These are phyloP conservation scores for Phyllosticta citrichinensis DNA, from an alignment of 2,329 filamentous ascomycete species.

Conservation along the genomic window DNA sequence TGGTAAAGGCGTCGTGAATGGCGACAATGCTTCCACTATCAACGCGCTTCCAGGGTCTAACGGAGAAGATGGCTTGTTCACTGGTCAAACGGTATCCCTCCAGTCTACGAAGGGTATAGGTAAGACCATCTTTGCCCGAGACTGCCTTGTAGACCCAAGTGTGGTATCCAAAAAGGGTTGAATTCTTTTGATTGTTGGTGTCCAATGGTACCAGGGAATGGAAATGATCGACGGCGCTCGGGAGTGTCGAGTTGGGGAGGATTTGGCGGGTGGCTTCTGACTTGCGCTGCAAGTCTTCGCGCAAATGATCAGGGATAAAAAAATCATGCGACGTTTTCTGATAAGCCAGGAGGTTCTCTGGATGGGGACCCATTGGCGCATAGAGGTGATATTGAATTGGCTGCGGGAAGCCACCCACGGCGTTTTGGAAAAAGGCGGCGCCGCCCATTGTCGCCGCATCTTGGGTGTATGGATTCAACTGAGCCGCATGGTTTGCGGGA, in stretches of 20 bases:
- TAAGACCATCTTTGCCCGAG: slow-evolving; percentile 76
- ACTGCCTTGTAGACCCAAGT: slow-evolving; percentile 95
- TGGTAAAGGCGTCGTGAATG: slow-evolving; percentile 87
- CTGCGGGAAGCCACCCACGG: slow-evolving; percentile 44
- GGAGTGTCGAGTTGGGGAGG: slow-evolving; percentile 68
- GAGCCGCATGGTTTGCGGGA: slow-evolving; percentile 26
- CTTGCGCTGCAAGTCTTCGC: slow-evolving; percentile 85
- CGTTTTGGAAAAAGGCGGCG: slow-evolving; percentile 55
- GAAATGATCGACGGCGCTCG: slow-evolving; percentile 70
- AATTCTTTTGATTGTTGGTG: slow-evolving; percentile 66
- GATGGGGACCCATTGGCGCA: slow-evolving; percentile 72
- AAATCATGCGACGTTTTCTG: slow-evolving; percentile 84
- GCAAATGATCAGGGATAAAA: slow-evolving; percentile 76
- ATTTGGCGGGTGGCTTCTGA: slow-evolving; percentile 76
- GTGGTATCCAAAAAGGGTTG: slow-evolving; percentile 71
- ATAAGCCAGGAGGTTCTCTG: slow-evolving; percentile 71
- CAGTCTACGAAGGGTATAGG: slow-evolving; percentile 78
- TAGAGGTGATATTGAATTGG: slow-evolving; percentile 80
- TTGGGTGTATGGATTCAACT: slow-evolving; percentile 62
- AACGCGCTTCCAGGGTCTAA: slow-evolving; percentile 83
- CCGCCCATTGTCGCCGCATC: slow-evolving; percentile 53
- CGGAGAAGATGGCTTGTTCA: slow-evolving; percentile 75
- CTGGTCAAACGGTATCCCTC: slow-evolving; percentile 85
- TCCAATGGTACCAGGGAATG: slow-evolving; percentile 89
- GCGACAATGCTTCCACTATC: slow-evolving; percentile 73